Evolutionary conservation across 495 filamentous ascomycete species (phyloP).

Genomic region (Tuber umbilicatum): DNA sequence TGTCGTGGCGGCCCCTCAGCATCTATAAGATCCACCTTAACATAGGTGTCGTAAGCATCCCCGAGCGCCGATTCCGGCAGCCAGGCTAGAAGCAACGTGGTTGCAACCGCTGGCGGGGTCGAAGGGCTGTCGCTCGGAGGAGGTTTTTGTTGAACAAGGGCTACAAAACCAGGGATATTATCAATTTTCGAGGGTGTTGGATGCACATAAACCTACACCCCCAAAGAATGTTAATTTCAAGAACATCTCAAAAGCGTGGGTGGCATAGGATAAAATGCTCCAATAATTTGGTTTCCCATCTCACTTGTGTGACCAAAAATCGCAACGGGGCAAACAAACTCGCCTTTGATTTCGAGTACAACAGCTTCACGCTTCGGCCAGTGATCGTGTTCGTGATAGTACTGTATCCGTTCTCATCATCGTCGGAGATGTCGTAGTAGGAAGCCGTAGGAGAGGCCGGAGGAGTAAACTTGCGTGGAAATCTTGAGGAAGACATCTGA

Average conservation of each 20-base stretch:
- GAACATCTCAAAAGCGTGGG: slow-evolving; percentile 8
- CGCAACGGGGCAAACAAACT: slow-evolving; percentile 40
- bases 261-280: slow-evolving; percentile 5
- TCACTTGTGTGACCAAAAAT: slow-evolving; percentile 16
- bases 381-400: slow-evolving; percentile 80
- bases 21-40: slow-evolving; percentile 87
- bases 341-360: slow-evolving; percentile 93
- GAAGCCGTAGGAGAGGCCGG: slow-evolving; percentile 71
- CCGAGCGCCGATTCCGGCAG: slow-evolving; percentile 84
- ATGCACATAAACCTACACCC: slow-evolving; percentile 81
- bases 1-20: slow-evolving; percentile 72
- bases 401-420: slow-evolving; percentile 90
- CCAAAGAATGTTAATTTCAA: slow-evolving; percentile 12
- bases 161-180: slow-evolving; percentile 94
- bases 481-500: neutral
- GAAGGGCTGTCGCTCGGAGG: slow-evolving; percentile 44
- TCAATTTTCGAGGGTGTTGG: slow-evolving; percentile 88
- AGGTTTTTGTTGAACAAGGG: slow-evolving; percentile 84
- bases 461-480: slow-evolving; percentile 34
- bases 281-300: slow-evolving; percentile 22
- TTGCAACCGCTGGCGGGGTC: slow-evolving; percentile 35
- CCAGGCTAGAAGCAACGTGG: slow-evolving; percentile 82
- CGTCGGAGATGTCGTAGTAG: slow-evolving; percentile 84
- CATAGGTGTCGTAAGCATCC: slow-evolving; percentile 78
- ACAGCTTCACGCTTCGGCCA: slow-evolving; percentile 83